Evolutionary conservation across 495 filamentous ascomycete genomes (phyloP), one percentile per base, ranked within the genome.

Genomic region (Lineolata rhizophorae): DNA sequence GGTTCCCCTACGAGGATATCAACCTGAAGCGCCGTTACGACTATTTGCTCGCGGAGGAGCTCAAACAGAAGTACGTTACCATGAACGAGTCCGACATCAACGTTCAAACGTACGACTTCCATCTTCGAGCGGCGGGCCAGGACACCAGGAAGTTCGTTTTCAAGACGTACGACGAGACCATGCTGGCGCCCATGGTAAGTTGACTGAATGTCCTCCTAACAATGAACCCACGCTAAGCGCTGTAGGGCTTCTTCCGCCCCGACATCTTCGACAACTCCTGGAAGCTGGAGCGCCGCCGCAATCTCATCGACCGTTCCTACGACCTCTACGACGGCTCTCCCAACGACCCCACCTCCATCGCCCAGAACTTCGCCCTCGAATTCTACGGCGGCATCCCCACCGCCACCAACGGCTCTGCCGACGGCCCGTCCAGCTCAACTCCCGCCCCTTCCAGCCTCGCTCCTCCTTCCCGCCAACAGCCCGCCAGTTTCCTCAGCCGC

Each of bases 111-210:
- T 76, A 61, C 50, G 72, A 87, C 41, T 94, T 95, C 48, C 79
- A 93, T 48, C 63, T 97, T 9, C 72, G 87, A 14, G 76, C 81
- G 2, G 70, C 79, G 0, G 83, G 78, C 14, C 74, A 87, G 50
- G 75, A 85, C 34, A 95, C 87, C 2, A 62, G 68, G 38, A 92
- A 87, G 48, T 94, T 90, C 54, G 60, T 62, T 12, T 94, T 93
- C 58, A 95, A 92, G 59, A 78, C 72, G 4, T 95, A 94, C 47
- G 87, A 97, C 41, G 84, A 95, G 44, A 70, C 83, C 2, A 75
- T 85, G 40, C 61, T 97, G 12, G 79, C 90, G 1, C 78, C 84
- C 6, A 77, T 91, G 71, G 85, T 58, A 43, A 43, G 53, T 32
- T 13, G n/a, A 73, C 11, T 32, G 9, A 3, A 18, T 11, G 4